Conservation (phyloP, 1,284 basidiomycete genomes). For the Pyrrhoderma lamaoense region DNA sequence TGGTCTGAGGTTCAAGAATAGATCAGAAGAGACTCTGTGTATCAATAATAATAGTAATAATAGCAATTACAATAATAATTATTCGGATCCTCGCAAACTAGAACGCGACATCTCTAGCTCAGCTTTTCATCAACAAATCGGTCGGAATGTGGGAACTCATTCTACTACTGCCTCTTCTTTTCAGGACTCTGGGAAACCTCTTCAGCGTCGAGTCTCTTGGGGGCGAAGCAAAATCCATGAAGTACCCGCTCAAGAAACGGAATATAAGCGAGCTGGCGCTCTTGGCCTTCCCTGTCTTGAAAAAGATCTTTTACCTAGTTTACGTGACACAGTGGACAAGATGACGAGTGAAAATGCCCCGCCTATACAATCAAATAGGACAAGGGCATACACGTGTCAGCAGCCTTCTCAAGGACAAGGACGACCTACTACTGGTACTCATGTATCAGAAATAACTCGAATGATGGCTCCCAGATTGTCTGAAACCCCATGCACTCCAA, state of each 20-base stretch:
- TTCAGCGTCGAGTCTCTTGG: conserved; percentile 13
- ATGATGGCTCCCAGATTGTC: no score
- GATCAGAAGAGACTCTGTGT: conserved; percentile 9
- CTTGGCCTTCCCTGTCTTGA: conserved; percentile 50
- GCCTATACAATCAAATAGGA: not conserved
- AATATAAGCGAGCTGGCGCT: conserved; percentile 28
- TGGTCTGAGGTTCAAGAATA: conserved; percentile 1
- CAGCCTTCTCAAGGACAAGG: no score
- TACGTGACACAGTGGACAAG: conserved; percentile 60
- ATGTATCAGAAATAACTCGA: no score
- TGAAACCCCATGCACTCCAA: no score
- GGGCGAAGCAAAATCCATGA: conserved; percentile 9
- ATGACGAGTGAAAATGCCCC: conserved; percentile 40
- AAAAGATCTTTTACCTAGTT: conserved; percentile 54
- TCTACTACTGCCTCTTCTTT: not conserved
- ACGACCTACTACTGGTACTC: no score
- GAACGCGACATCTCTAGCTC: not conserved
- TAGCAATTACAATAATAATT: no score
- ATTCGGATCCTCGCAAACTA: not conserved
- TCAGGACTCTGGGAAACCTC: not conserved
- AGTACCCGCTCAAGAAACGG: not conserved
- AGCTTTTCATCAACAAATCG: not conserved
- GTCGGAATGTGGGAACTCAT: not conserved
- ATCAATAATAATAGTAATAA: no score
- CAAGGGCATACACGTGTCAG: not conserved